phyloP scores from a whole-genome alignment of 208 protist genomes.

The Trypanosoma brucei region DNA sequence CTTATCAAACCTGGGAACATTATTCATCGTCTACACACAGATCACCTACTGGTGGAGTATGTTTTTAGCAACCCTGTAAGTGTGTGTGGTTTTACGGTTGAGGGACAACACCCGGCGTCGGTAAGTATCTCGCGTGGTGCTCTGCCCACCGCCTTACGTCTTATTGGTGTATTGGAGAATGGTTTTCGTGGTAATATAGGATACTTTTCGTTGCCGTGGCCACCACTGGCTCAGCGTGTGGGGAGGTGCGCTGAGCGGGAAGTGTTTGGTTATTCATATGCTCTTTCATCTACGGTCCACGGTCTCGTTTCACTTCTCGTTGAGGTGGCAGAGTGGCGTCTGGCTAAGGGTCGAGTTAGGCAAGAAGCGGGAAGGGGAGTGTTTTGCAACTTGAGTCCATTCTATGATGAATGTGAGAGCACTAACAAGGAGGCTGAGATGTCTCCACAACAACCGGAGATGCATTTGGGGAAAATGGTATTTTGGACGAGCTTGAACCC shows the following conservation, averaged over 20 bases:
- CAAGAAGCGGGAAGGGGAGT: not conserved
- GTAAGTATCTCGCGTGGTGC: not conserved
- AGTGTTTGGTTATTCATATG: conserved; percentile 11
- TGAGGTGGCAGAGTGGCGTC: conserved; percentile 26
- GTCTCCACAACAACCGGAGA: not conserved
- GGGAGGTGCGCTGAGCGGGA: not conserved
- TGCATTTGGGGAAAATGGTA: conserved; percentile 22
- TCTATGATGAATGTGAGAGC: not conserved
- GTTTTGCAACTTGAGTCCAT: not conserved
- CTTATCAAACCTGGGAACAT: conserved; percentile 13
- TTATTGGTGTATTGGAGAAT: conserved; percentile 14
- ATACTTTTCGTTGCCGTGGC: conserved; percentile 22
- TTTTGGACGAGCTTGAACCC: conserved; percentile 26
- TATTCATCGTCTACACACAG: not conserved
- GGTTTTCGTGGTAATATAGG: conserved; percentile 23
- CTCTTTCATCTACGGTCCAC: conserved; percentile 7
- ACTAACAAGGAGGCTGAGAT: not conserved
- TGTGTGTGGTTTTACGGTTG: conserved; percentile 25
- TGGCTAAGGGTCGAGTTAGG: not conserved
- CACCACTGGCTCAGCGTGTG: conserved; percentile 7
- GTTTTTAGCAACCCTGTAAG: conserved; percentile 21
- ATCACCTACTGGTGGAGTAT: conserved; percentile 20
- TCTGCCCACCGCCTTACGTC: conserved; percentile 20
- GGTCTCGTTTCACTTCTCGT: conserved; percentile 23
- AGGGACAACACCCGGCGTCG: conserved; percentile 21